Evolutionary conservation across 1,284 basidiomycete genomes (phyloP), one percentile per base, ranked within the genome.

Genomic region (Boletus calvinii): DNA sequence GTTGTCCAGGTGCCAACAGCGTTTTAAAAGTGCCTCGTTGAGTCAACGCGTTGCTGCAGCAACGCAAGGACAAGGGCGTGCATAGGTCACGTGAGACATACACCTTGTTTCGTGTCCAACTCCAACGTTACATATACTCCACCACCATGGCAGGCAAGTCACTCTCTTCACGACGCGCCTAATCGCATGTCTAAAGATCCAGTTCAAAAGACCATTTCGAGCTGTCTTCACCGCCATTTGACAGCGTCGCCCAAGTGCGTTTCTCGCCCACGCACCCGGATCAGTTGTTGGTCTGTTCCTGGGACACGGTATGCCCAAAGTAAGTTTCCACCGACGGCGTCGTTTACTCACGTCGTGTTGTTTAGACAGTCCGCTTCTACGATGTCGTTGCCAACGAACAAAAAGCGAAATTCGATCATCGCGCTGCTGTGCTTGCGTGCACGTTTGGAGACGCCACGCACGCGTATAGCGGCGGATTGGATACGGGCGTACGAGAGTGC

Each of bases 191-290:
- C 36, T 51, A 12, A 60, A 4, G 5, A 42, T 15, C n/a, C 18
- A 10, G 4, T 26, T n/a, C 4, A 30, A n/a, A 52, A 73, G 72
- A 74, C 51, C 76, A 81, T 62, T 58, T 72, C 15, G 78, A 80
- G 57, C 72, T 90, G n/a, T 75, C 79, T 3, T 83, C 85, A 7
- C 84, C 90, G 0, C 92, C 92, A 0, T 84, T 90, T 61, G 94
- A 97, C 72, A 89, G 87, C 60, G 81, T 96, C 53, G 90, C 92
- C 3, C 77, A 84, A 44, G 74, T 96, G 20, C 77, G 80, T 35
- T 97, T 89, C 72, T 92, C 92, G n/a, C 88, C 92, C 0, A 80
- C 77, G 15, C 78, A 88, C 63, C 84, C 90, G 5, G 78, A 87
- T 55, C 83, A 87, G 22, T 73, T 97, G 1, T 73, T 95, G 3